phyloP scores from a whole-genome alignment of 1,139 yeast species.

The Casaregolazyma suthepensis region DNA sequence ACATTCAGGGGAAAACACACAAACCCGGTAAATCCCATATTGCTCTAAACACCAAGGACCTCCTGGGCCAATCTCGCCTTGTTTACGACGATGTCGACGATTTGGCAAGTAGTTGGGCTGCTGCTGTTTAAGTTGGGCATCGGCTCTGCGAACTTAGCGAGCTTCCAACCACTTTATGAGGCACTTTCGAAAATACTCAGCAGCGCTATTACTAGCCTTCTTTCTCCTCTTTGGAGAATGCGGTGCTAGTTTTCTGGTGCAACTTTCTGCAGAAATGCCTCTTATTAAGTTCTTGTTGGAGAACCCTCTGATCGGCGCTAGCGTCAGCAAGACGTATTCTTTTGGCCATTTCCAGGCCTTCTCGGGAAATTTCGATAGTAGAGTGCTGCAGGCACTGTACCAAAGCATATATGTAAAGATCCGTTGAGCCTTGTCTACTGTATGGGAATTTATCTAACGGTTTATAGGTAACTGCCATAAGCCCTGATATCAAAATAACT shows the following conservation, averaged over 20 bases:
- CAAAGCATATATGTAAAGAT: slow-evolving; percentile 18
- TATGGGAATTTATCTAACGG: neutral
- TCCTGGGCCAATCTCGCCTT: slow-evolving; percentile 8
- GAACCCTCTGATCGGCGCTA: slow-evolving; percentile 21
- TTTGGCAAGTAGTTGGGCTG: slow-evolving; percentile 4
- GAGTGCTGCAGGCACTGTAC: slow-evolving; percentile 17
- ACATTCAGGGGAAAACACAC: slow-evolving; percentile 7
- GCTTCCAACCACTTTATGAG: neutral
- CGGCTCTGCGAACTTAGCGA: neutral
- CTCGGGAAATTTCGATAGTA: slow-evolving; percentile 25
- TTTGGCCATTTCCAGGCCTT: slow-evolving; percentile 28
- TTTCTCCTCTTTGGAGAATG: neutral
- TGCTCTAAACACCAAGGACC: slow-evolving; percentile 3
- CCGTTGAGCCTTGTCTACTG: neutral
- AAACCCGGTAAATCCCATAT: neutral
- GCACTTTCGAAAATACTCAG: neutral
- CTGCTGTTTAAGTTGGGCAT: neutral
- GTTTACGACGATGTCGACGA: slow-evolving; percentile 19
- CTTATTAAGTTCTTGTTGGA: slow-evolving; percentile 20
- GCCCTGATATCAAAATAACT: slow-evolving; percentile 27
- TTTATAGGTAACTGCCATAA: slow-evolving; percentile 22
- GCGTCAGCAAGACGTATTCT: slow-evolving; percentile 24
- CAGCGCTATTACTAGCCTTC: neutral
- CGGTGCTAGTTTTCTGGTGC: slow-evolving; percentile 23
- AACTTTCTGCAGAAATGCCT: slow-evolving; percentile 20